phyloP scores from a whole-genome alignment of 1,284 basidiomycete genomes.

The Sporisorium scitamineum region DNA sequence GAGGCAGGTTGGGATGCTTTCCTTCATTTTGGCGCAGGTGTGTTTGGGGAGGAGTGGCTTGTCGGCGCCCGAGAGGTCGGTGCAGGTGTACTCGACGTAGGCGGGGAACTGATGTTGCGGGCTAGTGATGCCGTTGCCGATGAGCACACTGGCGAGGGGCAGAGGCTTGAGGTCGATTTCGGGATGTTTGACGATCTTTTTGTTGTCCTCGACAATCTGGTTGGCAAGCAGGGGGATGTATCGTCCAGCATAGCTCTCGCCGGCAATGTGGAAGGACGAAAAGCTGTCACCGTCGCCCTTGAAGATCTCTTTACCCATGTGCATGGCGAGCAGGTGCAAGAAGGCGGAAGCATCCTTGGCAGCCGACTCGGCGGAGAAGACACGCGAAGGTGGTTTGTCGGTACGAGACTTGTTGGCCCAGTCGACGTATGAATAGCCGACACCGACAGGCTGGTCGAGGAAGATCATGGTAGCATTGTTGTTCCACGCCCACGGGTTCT shows the following conservation, averaged over 20 bases:
- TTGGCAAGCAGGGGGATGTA: constrained; percentile 63
- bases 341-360: constrained; percentile 66
- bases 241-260: constrained; percentile 66
- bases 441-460: constrained; percentile 67
- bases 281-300: constrained; percentile 20
- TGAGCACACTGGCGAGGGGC: constrained; percentile 59
- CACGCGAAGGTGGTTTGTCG: constrained; percentile 57
- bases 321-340: constrained; percentile 63
- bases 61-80: constrained; percentile 50
- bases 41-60: constrained; percentile 50
- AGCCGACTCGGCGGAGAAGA: constrained; percentile 55
- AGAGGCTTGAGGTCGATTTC: constrained; percentile 59
- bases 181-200: constrained; percentile 52
- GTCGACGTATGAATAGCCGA: constrained; percentile 65
- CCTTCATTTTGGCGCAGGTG: constrained; percentile 56
- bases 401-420: constrained; percentile 60
- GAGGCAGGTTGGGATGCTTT: constrained; percentile 54
- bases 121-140: constrained; percentile 68
- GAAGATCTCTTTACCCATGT: constrained; percentile 53
- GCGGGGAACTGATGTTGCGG: constrained; percentile 64
- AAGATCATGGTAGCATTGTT: constrained; percentile 65
- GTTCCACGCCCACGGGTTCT: constrained; percentile 65
- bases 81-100: constrained; percentile 65
- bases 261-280: constrained; percentile 62
- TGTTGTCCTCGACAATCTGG: constrained; percentile 64